Conservation (phyloP, 23 red algal genomes). For the Pyropia haitanensis region DNA sequence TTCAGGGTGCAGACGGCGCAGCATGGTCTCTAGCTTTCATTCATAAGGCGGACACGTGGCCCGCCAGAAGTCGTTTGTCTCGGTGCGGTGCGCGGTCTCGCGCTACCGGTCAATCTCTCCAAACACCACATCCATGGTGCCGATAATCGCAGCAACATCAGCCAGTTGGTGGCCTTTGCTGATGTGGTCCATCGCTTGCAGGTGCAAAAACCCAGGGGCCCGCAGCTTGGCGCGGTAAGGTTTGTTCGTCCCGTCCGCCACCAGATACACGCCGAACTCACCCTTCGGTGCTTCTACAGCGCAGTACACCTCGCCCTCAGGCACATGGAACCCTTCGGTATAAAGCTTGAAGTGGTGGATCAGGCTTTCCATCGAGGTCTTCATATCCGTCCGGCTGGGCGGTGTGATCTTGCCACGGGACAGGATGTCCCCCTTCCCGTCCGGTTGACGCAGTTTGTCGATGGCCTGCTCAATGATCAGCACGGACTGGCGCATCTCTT, state of each 20-base stretch:
- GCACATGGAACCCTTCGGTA: conserved; percentile 87
- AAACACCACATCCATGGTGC: conserved; percentile 97
- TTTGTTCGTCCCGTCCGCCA: conserved; percentile 93
- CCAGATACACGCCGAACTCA: conserved; percentile 88
- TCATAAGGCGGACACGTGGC: too few relatives aligned
- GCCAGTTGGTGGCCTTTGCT: conserved; percentile 94
- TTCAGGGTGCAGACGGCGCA: too few relatives aligned
- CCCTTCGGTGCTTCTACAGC: conserved; percentile 97
- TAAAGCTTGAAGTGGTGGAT: conserved; percentile 99
- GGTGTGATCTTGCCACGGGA: conserved; percentile 97
- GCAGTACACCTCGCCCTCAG: conserved; percentile 85
- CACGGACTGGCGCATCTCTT: conserved; percentile 94
- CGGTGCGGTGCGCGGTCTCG: too few relatives aligned
- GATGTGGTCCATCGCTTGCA: conserved; percentile 77
- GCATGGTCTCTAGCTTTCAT: too few relatives aligned
- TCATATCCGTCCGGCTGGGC: conserved; percentile 90
- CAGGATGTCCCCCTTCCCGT: conserved; percentile 89
- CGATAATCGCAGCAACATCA: conserved; percentile 89
- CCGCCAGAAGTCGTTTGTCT: too few relatives aligned
- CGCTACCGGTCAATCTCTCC: too few relatives aligned
- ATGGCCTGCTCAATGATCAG: conserved; percentile 89
- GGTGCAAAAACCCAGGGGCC: conserved; percentile 92
- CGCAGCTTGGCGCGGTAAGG: conserved; percentile 86
- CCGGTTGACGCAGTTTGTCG: conserved; percentile 91
- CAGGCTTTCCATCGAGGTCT: conserved; percentile 88